Conservation (phyloP, 305 asterid species). For the Plantago lanceolata region DNA sequence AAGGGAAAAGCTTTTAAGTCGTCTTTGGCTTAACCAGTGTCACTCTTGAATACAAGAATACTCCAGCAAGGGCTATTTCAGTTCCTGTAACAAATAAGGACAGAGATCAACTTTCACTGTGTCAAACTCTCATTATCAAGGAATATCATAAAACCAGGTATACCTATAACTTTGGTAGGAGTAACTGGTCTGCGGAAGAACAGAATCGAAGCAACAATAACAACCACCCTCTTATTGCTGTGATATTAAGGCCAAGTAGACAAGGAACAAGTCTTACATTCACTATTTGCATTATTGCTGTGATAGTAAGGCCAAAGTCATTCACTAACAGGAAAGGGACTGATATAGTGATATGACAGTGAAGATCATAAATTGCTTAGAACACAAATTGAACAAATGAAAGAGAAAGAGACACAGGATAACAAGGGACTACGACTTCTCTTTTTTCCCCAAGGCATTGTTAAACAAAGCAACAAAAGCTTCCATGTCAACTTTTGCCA, state of each 20-base stretch:
- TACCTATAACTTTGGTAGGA: constrained; percentile 66
- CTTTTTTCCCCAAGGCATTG: not conserved
- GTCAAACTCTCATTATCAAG: not conserved
- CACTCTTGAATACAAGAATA: constrained; percentile 70
- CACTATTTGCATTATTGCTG: too few species aligned
- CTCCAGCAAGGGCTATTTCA: constrained; percentile 68
- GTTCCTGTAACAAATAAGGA: constrained; percentile 53
- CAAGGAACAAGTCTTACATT: too few species aligned
- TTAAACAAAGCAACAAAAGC: constrained; percentile 25
- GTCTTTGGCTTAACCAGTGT: constrained; percentile 67
- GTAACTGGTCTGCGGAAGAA: constrained; percentile 86
- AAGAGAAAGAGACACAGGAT: too few species aligned
- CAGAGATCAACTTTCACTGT: not conserved
- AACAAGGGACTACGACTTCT: not conserved
- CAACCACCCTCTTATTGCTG: constrained; percentile 91
- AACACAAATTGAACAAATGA: too few species aligned
- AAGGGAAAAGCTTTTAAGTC: constrained; percentile 37
- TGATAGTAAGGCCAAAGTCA: too few species aligned
- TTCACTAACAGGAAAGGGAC: too few species aligned
- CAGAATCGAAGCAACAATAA: constrained; percentile 73
- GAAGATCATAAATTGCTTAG: too few species aligned
- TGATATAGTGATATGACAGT: too few species aligned
- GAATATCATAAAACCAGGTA: not conserved
- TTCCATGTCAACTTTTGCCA: constrained; percentile 23
- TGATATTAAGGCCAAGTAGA: too few species aligned